Base-by-base conservation (phyloP, 192 early-diverging fungal genomes). In the Bifiguratus adelaidae region DNA sequence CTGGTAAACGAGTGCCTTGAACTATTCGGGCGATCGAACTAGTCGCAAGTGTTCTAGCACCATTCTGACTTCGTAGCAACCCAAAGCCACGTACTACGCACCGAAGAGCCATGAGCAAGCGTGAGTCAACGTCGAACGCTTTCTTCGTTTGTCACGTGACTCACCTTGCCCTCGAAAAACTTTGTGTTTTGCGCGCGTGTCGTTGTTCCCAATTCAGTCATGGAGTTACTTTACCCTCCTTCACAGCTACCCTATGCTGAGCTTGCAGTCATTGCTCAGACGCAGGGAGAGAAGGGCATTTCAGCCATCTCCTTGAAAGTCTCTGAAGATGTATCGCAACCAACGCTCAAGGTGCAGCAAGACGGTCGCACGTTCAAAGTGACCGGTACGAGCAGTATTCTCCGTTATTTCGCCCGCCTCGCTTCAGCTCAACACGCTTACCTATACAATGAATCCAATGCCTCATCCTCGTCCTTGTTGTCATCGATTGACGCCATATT, bases 361-460 rank as follows among this genome's bases (percentile, higher is more conserved):
- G 28, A 52, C 13, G 26, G 24, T 4, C 44, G 42, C 3, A 38
- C 61, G 0, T 44, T 50, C 55, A 56, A 51, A 43, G 44, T 63
- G 25, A 46, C 50, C 6, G 51, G 61, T 7, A 11, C 18, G 13
- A 50, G 47, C 12, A 16, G 54, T 35, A 58, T 63, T 21, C 54
- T 55, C 21, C 61, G 61, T 30, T 63, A 47, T 25, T 46, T 63
- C 41, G 56, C 44, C 18, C 61, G 61, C 41, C 30, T 50, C 22
- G 22, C 47, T 11, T n/a, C n/a, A n/a, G 8, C 55, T 11, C 13
- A 23, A 5, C 18, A 6, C 25, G 27, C 15, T 22, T 15, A 47
- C 26, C 43, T 63, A 20, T 63, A 63, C 33, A n/a, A 43, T 34
- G 56, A 63, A 41, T 23, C 41, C 16, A 41, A 56, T 27, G 8